phyloP scores from a whole-genome alignment of 345 rosid genomes.

The Syzygium aromaticum region DNA sequence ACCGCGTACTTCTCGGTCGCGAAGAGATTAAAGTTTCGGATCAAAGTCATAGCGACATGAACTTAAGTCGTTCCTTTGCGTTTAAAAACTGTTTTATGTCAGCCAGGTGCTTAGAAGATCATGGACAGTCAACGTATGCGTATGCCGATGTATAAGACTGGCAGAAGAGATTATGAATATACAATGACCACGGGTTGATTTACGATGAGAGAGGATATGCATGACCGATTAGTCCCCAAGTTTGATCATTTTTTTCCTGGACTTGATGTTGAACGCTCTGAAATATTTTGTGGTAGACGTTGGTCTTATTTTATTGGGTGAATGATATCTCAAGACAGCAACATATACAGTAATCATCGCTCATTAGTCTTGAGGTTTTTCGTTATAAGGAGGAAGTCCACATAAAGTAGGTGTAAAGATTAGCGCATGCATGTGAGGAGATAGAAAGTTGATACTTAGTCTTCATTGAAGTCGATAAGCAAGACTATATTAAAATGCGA shows the following conservation, averaged over 20 bases:
- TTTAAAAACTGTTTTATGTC: neutral
- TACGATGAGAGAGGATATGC: neutral
- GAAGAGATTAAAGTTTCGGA: neutral
- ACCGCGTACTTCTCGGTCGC: neutral
- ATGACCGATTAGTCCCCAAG: neutral
- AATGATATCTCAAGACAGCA: neutral
- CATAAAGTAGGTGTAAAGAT: neutral
- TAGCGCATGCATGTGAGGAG: neutral
- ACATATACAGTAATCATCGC: neutral
- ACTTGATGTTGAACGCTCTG: neutral
- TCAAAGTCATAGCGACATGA: neutral
- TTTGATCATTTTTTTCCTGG: neutral
- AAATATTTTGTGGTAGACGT: neutral
- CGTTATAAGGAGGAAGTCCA: neutral
- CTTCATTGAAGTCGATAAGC: neutral
- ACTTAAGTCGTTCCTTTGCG: neutral
- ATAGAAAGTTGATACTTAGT: neutral
- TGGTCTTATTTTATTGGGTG: neutral
- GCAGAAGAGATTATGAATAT: neutral
- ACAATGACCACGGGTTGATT: neutral
- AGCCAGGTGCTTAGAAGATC: neutral
- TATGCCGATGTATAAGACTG: neutral
- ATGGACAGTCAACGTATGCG: neutral
- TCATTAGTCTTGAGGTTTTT: neutral
- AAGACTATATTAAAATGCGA: neutral